Conservation (phyloP, 116 monocot species). For the Phalaenopsis hybrid region DNA sequence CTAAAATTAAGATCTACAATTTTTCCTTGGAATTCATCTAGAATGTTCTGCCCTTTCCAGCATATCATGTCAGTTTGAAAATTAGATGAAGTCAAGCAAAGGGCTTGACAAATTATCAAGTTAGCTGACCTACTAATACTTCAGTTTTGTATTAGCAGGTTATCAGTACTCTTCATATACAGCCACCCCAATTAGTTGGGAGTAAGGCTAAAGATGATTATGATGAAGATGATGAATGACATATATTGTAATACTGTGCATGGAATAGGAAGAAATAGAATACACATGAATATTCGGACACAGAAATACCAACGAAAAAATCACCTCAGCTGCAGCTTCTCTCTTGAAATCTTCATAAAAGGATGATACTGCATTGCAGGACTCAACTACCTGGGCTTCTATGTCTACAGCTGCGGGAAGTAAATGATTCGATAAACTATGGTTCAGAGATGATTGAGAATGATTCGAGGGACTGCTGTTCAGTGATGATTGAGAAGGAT, state of each 20-base stretch:
- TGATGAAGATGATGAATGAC: background rate
- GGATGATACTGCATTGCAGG: constrained; percentile 69
- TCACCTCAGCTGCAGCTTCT: constrained; percentile 79
- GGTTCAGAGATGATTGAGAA: constrained; percentile 19
- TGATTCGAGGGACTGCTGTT: constrained; percentile 21
- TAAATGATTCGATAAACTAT: constrained; percentile 23
- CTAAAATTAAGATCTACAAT: too few species aligned
- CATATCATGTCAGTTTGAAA: too few species aligned
- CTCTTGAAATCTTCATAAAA: constrained; percentile 69
- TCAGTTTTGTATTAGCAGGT: too few species aligned
- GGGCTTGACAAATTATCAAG: background rate
- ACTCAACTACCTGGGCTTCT: constrained; percentile 47
- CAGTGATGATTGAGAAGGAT: constrained; percentile 15
- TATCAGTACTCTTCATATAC: background rate
- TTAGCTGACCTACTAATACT: too few species aligned
- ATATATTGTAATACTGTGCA: background rate
- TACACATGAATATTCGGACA: background rate
- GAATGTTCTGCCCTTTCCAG: too few species aligned
- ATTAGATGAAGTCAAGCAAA: background rate
- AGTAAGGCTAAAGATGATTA: background rate
- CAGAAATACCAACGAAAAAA: background rate
- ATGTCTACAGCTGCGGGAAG: constrained; percentile 33
- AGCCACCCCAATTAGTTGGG: background rate
- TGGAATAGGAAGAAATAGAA: background rate
- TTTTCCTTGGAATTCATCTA: too few species aligned